phyloP scores from a whole-genome alignment of 192 early-diverging fungal species.

The Coemansia sp. region DNA sequence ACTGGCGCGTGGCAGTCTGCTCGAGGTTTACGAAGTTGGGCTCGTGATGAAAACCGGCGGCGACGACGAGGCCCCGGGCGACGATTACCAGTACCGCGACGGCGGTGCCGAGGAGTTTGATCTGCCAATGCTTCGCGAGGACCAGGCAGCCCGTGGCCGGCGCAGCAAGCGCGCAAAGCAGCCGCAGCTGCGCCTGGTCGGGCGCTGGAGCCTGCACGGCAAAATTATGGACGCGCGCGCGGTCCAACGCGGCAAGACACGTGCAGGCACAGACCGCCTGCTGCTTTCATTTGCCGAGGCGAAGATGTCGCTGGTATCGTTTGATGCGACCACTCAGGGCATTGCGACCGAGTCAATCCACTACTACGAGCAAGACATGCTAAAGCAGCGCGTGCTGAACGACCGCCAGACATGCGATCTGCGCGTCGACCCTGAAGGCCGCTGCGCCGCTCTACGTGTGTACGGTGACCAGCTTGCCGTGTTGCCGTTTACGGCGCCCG shows the following conservation, averaged over 20 bases:
- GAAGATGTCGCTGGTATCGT: slow-evolving; percentile 91
- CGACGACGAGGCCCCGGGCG: slow-evolving; percentile 18
- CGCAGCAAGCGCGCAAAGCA: slow-evolving; percentile 13
- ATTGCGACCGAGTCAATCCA: slow-evolving; percentile 93
- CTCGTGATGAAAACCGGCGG: slow-evolving; percentile 18
- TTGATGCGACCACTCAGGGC: slow-evolving; percentile 63
- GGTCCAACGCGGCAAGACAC: slow-evolving; percentile 18
- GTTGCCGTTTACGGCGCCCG: slow-evolving; percentile 77
- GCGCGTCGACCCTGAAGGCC: slow-evolving; percentile 75
- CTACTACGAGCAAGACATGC: slow-evolving; percentile 91
- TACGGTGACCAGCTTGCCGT: slow-evolving; percentile 88
- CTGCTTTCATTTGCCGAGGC: slow-evolving; percentile 45
- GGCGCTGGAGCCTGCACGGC: slow-evolving; percentile 45
- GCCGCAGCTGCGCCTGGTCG: slow-evolving; percentile 39
- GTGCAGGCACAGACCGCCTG: slow-evolving; percentile 24
- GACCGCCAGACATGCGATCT: slow-evolving; percentile 36
- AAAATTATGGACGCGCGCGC: slow-evolving; percentile 36
- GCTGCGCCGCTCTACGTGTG: slow-evolving; percentile 85
- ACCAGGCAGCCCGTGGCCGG: background rate
- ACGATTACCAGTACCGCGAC: slow-evolving; percentile 30
- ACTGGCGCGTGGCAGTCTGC: slow-evolving; percentile 40
- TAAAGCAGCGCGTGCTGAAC: slow-evolving; percentile 62
- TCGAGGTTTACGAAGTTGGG: slow-evolving; percentile 44
- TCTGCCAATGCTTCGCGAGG: slow-evolving; percentile 38
- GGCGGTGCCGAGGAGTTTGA: slow-evolving; percentile 27